Evolutionary conservation across 192 early-diverging fungal species (phyloP).

Genomic region (Coemansia sp.): DNA sequence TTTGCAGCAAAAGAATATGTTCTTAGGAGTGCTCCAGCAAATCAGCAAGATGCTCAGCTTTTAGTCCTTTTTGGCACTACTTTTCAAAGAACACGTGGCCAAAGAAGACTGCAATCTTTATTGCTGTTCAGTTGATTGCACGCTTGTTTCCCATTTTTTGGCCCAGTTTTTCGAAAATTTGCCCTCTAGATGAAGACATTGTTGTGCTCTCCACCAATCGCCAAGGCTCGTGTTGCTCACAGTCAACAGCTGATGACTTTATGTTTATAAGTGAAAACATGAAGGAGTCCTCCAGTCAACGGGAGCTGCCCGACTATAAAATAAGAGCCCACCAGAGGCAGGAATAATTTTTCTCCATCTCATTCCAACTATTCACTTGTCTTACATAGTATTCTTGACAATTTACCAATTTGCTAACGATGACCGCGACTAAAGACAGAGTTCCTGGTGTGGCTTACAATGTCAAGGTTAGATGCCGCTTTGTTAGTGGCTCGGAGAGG

Average conservation of each 20-base stretch:
- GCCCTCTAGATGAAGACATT: neutral
- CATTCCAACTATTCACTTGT: neutral
- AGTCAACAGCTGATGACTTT: neutral
- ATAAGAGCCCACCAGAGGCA: neutral
- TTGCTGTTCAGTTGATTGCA: neutral
- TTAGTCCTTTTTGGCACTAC: neutral
- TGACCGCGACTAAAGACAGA: no score
- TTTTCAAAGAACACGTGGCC: neutral
- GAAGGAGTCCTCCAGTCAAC: neutral
- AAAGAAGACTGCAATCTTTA: neutral
- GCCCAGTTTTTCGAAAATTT: neutral
- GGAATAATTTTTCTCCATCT: neutral
- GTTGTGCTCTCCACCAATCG: neutral
- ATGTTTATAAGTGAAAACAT: neutral
- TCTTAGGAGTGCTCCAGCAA: no score
- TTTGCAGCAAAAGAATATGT: no score
- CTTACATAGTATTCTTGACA: neutral
- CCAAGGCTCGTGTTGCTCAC: neutral
- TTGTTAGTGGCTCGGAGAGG: no score
- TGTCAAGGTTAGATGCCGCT: no score
- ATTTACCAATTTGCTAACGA: no score
- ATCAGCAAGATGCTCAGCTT: no score
- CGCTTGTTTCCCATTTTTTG: neutral
- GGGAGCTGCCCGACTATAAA: neutral
- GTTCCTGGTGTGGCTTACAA: no score